Evolutionary conservation across 2,329 filamentous ascomycete genomes (phyloP), one percentile per base, ranked within the genome.

Genomic region (Cercospora canescens): DNA sequence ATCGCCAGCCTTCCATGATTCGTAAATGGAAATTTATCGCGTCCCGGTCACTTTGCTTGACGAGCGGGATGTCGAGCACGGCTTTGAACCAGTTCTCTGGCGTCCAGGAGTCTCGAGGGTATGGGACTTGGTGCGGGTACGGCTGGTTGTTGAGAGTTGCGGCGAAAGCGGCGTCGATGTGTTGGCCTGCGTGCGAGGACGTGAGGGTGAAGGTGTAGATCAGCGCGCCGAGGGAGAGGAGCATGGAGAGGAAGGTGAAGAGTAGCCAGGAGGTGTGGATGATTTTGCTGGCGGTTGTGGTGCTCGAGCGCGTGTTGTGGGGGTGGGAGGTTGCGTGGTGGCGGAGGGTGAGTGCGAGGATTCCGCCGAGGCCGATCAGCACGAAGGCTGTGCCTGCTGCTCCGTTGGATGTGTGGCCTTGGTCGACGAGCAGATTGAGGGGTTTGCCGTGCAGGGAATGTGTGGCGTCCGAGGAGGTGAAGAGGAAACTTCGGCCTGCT

Each of bases 401-500:
- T 50, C 74, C 74, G 63, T 76, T 76, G 63, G 67, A 67, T 34
- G 73, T 72, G 52, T 76, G 74, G 56, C 74, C 74, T 66, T 76
- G 72, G 63, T 76, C 62, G 24, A 71, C 60, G 21, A 75, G 69
- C 2, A 74, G 67, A 26, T 78, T 73, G 59, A 79, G 79, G 60
- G 79, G 78, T 67, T 81, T 80, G 69, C 81, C 81, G 50, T 76
- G 77, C 52, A 82, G 78, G 4, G 68, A 48, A 55, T 75, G 72
- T 32, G 75, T 79, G 28, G 77, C 54, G 52, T 26, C 48, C 35
- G 68, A 61, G 45, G 69, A 69, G 57, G 55, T 39, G 66, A 74
- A 63, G 24, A 63, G 54, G 67, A 74, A 75, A 60, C 62, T 64
- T 18, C 62, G 56, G 56, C 73, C 72, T 39, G 71, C 72, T 34